A percentile compares a stretch with the other conserved stretches of the same genome.
phyloP scores from a whole-genome alignment of 495 filamentous ascomycete species.

The Aspergillus saccharolyticus region DNA sequence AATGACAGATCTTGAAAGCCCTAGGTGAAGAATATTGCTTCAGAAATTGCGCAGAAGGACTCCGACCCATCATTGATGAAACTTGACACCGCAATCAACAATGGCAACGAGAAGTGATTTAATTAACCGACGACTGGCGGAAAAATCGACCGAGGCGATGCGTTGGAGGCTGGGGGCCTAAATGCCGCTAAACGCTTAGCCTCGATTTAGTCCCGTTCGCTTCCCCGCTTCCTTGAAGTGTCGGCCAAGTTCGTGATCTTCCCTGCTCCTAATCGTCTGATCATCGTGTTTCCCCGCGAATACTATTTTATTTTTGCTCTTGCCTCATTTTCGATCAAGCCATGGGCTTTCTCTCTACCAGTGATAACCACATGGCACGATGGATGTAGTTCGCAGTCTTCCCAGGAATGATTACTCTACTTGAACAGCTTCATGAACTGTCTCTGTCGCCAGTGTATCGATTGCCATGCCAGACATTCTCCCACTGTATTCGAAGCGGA shows the following conservation, averaged over 20 bases:
- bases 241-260: not conserved
- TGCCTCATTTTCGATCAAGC: not conserved
- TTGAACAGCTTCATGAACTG: not conserved
- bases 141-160: not conserved
- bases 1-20: no score
- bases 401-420: not conserved
- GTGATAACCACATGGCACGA: not conserved
- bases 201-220: not conserved
- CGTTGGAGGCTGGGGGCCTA: not conserved
- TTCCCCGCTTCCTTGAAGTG: not conserved
- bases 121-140: not conserved
- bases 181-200: not conserved
- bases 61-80: no score
- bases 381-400: not conserved
- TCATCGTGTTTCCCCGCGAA: not conserved
- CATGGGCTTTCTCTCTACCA: not conserved
- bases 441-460: not conserved
- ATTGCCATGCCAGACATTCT: conserved; percentile 17
- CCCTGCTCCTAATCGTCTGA: not conserved
- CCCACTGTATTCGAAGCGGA: conserved; percentile 13
- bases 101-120: no score
- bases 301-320: not conserved
- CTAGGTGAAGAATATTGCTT: no score
- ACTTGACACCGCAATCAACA: no score
- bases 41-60: no score